A percentile compares a stretch with the other conserved stretches of the same genome.
These are phyloP conservation scores for Cyphellophora europaea DNA, from an alignment of 2,329 filamentous ascomycete genomes.

Conservation along the genomic window DNA sequence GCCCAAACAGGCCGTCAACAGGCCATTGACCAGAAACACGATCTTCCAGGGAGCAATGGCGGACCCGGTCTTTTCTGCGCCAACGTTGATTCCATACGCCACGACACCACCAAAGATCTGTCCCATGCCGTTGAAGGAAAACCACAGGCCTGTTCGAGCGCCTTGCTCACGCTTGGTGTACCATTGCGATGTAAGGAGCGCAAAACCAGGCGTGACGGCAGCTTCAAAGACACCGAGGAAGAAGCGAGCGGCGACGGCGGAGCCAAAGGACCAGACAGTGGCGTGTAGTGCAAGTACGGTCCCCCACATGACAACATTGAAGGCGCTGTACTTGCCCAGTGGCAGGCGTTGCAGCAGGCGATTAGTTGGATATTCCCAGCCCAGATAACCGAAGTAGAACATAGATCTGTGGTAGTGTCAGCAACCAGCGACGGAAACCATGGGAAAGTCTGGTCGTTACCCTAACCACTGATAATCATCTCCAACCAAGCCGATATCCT, in stretches of 20 bases:
- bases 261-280: conserved; percentile 20
- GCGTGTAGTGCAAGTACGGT: conserved; percentile 25
- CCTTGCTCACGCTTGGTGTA: conserved; percentile 26
- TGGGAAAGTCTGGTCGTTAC: conserved; percentile 25
- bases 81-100: conserved; percentile 30
- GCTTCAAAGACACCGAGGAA: conserved; percentile 34
- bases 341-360: conserved; percentile 21
- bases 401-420: conserved; percentile 23
- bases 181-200: conserved; percentile 31
- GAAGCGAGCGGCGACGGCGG: conserved; percentile 31
- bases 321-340: conserved; percentile 20
- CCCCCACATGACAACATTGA: conserved; percentile 24
- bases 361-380: conserved; percentile 21
- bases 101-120: conserved; percentile 36
- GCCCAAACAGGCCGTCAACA: conserved; percentile 42
- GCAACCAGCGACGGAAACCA: background rate
- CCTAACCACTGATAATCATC: conserved; percentile 43
- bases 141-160: conserved; percentile 26
- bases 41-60: conserved; percentile 15
- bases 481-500: conserved; percentile 32
- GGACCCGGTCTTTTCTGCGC: background rate
- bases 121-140: conserved; percentile 25
- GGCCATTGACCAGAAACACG: conserved; percentile 45
- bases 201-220: conserved; percentile 26
- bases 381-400: conserved; percentile 25